Base-by-base conservation (phyloP, 441 rosid genomes). In the Populus tomentosa region DNA sequence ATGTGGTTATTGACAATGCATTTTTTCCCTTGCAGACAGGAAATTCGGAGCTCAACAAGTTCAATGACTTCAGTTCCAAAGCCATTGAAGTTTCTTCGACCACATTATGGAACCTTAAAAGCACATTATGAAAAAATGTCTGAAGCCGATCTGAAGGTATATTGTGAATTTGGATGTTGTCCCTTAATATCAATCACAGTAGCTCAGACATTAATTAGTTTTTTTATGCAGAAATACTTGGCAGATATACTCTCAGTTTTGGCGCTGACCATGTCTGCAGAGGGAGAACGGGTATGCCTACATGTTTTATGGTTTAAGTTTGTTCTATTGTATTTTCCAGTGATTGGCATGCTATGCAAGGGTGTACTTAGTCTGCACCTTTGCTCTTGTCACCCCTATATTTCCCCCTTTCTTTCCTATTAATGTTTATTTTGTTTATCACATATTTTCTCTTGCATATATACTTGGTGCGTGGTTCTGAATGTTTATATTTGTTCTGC, bases 1-100 rank as follows among this genome's bases (percentile, higher is more conserved):
- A 56, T 71, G 5, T 73, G 66, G 16, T 62, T 59, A 21, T 73
- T 71, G 24, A 26, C 36, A 38, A 38, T 40, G 14, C 46, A 42
- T 21, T 33, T 6, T 70, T 66, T n/a, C 76, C 67, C 71, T 72
- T 83, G 71, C 78, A 96, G 99, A 88, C 92, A 92, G 80, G 98
- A 91, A 83, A 92, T 96, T 40, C 90, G 94, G 33, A 88, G 90
- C 23, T 82, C 99, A 76, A 92, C 98, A 10, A 94, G 98, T 85
- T 96, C 99, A 65, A 92, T 96, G 99, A 94, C 97, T 28, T 94
- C 97, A 28, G 97, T 94, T 79, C 98, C 98, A 26, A 95, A 95
- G 87, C 98, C 97, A 14, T 86, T 95, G 77, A 95, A 94, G 86
- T 95, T 95, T 86, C 98, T 95, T 73, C 92, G 98, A n/a, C 97